Base-by-base conservation (phyloP, 2,329 filamentous ascomycete genomes). In the Penicillium sp. region DNA sequence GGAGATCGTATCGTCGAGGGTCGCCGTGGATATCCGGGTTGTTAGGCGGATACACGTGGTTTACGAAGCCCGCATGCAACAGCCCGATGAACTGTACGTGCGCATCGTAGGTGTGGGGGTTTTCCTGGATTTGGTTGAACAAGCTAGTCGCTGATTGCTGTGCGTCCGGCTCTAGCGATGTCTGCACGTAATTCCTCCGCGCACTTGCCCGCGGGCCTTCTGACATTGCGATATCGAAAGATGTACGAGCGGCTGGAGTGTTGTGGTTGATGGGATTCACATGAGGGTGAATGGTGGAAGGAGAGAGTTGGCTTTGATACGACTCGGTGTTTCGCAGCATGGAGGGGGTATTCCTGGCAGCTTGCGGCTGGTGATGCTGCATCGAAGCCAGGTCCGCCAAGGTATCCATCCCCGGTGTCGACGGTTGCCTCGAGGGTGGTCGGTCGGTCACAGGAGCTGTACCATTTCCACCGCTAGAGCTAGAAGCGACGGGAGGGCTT, bases 341-440 rank as follows among this genome's bases (percentile, higher is more conserved):
- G 27, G 41, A 61, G n/a, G 70, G 59, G 24, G 72, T 64, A 46
- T 68, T 75, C 36, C 68, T 64, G 27, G 70, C 70, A 48, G 33
- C 42, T n/a, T 72, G 68, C 7, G 72, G 69, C 50, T 76, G 74
- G 46, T 75, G 75, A 48, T 73, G 73, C 61, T 77, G 76, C 69
- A 76, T 74, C 13, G 74, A 73, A 33, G 75, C 75, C 27, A 77
- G 62, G 54, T 79, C 76, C 25, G 75, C 75, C 48, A 78, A 61
- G n/a, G 74, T 73, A 55, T 78, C 76, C 69, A 79, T 77, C n/a
- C 73, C 75, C 2, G 73, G 70, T 4, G 75, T 76, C 11, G 76
- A 75, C 2, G 72, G 66, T 35, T 74, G 70, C 55, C 74, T 67
- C 20, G 69, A 63, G n/a, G 68, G 61, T 39, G 65, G 64, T 30